A percentile compares a stretch with the other conserved stretches of the same genome.
These are phyloP conservation scores for Phytophthora constricta DNA, from an alignment of 352 stramenopile genomes.

Conservation along the genomic window DNA sequence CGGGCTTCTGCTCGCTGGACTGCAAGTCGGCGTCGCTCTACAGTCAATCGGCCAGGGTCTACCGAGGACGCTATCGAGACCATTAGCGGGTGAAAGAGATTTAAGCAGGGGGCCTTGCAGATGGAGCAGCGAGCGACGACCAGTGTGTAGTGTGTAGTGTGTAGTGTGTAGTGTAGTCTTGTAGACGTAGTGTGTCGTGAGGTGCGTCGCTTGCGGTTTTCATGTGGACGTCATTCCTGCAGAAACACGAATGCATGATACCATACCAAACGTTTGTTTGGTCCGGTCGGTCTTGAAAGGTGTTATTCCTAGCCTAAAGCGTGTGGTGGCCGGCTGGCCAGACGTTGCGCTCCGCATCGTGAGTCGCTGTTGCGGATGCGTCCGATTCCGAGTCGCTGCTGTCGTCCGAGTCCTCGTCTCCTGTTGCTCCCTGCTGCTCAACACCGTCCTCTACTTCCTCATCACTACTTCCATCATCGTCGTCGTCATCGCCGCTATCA, in stretches of 20 bases:
- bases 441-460: conserved; percentile 24
- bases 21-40: conserved; percentile 79
- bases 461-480: conserved; percentile 34
- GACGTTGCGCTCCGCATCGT: conserved; percentile 33
- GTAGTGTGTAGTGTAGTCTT: neutral
- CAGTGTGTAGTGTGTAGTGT: neutral
- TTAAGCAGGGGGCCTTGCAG: neutral
- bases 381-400: conserved; percentile 29
- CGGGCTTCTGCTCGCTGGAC: conserved; percentile 74
- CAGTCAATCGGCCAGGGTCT: conserved; percentile 39
- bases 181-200: neutral
- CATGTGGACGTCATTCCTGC: neutral
- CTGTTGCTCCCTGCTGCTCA: conserved; percentile 19
- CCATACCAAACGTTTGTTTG: neutral
- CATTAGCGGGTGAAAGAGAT: conserved; percentile 1
- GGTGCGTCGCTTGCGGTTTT: neutral
- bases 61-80: conserved; percentile 43
- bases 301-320: conserved; percentile 12
- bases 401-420: conserved; percentile 24
- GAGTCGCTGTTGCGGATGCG: conserved; percentile 11
- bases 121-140: neutral
- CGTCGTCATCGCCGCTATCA: conserved; percentile 21
- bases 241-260: neutral
- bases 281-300: neutral
- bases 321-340: conserved; percentile 21